These are phyloP conservation scores for Rhodotorula sp. DNA, from an alignment of 1,284 basidiomycete genomes.

Conservation along the genomic window DNA sequence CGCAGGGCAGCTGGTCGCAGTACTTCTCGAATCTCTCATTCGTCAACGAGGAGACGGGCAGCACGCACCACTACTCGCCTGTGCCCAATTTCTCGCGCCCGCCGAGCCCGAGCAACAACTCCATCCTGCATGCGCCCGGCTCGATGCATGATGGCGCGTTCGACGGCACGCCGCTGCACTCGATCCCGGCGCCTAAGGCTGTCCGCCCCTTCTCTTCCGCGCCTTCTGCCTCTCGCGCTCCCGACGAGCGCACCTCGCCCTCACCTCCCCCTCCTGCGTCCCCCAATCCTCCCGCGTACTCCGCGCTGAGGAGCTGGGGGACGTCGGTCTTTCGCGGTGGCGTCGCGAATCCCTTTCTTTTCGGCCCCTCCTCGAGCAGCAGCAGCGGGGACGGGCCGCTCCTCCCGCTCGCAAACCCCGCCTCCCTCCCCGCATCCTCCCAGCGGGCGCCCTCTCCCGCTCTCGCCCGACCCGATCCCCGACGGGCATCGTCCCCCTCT, in stretches of 20 bases:
- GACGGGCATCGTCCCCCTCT: not conserved
- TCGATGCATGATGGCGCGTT: slow-evolving; percentile 41
- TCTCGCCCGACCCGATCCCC: not conserved
- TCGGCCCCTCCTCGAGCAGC: slow-evolving; percentile 3
- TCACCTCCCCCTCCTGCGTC: slow-evolving; percentile 15
- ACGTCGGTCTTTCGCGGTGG: slow-evolving; percentile 34
- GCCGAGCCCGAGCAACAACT: slow-evolving; percentile 39
- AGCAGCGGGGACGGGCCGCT: not conserved
- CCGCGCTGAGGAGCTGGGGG: slow-evolving; percentile 38
- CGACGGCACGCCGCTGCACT: slow-evolving; percentile 34
- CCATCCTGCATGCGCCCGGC: slow-evolving; percentile 38
- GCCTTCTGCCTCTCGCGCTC: slow-evolving; percentile 5
- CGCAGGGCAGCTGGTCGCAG: slow-evolving; percentile 28
- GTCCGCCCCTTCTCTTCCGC: slow-evolving; percentile 1
- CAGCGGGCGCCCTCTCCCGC: not conserved
- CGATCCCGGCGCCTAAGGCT: slow-evolving; percentile 19
- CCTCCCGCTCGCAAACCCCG: not conserved
- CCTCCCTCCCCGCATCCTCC: not conserved
- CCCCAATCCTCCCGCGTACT: slow-evolving; percentile 38
- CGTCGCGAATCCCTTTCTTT: slow-evolving; percentile 3
- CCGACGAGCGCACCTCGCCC: not conserved
- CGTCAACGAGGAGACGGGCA: slow-evolving; percentile 20
- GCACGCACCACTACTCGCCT: slow-evolving; percentile 33
- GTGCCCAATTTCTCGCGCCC: slow-evolving; percentile 39
- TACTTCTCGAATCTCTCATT: slow-evolving; percentile 38